Conservation (phyloP, 176 grass and related monocot species). For the Zoysia pacifica region DNA sequence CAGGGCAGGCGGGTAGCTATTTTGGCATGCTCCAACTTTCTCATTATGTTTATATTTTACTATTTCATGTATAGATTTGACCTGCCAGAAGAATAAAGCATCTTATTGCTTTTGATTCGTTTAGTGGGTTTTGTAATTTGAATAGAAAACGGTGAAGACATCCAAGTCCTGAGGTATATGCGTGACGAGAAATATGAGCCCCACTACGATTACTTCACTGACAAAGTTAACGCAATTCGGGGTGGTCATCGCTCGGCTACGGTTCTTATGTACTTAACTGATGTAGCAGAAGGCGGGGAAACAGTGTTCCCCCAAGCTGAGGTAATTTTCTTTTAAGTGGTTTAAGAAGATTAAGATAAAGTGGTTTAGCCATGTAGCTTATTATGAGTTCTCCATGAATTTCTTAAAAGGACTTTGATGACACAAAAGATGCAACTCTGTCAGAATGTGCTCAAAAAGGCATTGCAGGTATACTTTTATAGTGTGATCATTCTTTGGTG, state of each 20-base stretch:
- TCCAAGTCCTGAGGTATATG: slow-evolving; percentile 83
- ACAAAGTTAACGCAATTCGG: slow-evolving; percentile 71
- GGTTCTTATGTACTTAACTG: slow-evolving; percentile 83
- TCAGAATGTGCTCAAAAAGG: slow-evolving; percentile 86
- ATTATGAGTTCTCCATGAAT: slow-evolving; percentile 5
- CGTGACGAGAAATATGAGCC: slow-evolving; percentile 81
- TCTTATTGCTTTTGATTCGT: background rate
- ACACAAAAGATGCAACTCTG: slow-evolving; percentile 55
- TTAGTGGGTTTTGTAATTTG: slow-evolving; percentile 42
- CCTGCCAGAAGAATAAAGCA: background rate
- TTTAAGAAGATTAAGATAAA: slow-evolving; percentile 17
- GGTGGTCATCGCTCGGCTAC: slow-evolving; percentile 90
- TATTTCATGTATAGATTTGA: background rate
- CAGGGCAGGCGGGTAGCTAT: background rate
- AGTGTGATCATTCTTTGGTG: background rate
- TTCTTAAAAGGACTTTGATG: slow-evolving; percentile 45
- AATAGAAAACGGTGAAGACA: slow-evolving; percentile 94
- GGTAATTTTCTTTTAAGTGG: slow-evolving; percentile 42
- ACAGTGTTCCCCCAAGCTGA: slow-evolving; percentile 87
- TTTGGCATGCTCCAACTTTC: background rate
- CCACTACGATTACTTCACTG: slow-evolving; percentile 84
- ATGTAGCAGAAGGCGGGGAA: slow-evolving; percentile 87
- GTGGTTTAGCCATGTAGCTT: background rate
- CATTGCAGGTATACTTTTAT: slow-evolving; percentile 60
- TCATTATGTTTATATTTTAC: slow-evolving; percentile 24